Evolutionary conservation across 2,329 filamentous ascomycete species (phyloP).

Genomic region (Ophidiomyces ophidiicola): DNA sequence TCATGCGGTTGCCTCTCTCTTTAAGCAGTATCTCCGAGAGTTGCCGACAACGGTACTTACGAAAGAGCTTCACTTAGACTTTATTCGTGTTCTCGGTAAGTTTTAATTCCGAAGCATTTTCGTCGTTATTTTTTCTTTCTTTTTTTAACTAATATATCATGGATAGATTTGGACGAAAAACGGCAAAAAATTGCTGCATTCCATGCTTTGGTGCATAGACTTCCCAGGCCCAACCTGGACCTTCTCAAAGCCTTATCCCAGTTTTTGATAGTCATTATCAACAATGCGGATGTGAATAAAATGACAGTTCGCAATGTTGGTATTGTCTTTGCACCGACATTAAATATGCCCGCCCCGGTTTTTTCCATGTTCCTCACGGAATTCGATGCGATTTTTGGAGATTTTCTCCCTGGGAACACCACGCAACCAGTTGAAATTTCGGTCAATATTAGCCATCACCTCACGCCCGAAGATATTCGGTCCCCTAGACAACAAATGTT

Average conservation of each 20-base stretch:
- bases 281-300: conserved; percentile 82
- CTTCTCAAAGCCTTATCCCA: conserved; percentile 73
- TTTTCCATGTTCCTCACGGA: conserved; percentile 91
- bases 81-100: conserved; percentile 61
- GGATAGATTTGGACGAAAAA: conserved; percentile 58
- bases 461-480: conserved; percentile 47
- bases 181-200: conserved; percentile 65
- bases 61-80: conserved; percentile 77
- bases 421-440: conserved; percentile 29
- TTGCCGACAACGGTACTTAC: conserved; percentile 85
- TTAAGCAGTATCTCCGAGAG: conserved; percentile 90
- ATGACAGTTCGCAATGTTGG: conserved; percentile 97
- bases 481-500: conserved; percentile 56
- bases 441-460: conserved; percentile 22
- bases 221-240: conserved; percentile 69
- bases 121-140: conserved; percentile 2
- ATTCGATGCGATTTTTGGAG: conserved; percentile 64
- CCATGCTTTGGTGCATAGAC: conserved; percentile 62
- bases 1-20: conserved; percentile 82
- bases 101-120: not conserved
- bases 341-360: conserved; percentile 90
- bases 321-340: conserved; percentile 92
- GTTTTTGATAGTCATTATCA: conserved; percentile 84
- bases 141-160: not conserved
- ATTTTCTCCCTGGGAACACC: conserved; percentile 5